Evolutionary conservation across 2,329 filamentous ascomycete genomes (phyloP).

Genomic region (Akanthomyces dipterigenus): DNA sequence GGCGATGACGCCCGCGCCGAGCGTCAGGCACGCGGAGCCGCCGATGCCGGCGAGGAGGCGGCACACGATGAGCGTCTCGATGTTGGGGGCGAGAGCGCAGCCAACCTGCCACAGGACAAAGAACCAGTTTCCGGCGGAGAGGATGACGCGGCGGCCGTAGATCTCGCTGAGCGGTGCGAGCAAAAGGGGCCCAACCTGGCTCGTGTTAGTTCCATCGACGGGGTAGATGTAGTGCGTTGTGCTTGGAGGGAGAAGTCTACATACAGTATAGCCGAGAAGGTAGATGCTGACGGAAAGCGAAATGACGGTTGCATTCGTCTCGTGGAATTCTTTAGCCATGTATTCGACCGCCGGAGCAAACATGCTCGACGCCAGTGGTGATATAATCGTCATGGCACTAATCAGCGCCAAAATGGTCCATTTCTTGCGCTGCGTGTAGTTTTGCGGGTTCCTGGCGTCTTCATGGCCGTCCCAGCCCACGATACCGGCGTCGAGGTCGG

Average conservation of each 20-base stretch:
- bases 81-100: constrained; percentile 47
- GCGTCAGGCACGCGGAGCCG: constrained; percentile 57
- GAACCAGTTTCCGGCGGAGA: constrained; percentile 38
- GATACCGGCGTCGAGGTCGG: constrained; percentile 7
- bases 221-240: neutral
- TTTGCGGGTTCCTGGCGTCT: constrained; percentile 55
- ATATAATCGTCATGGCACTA: constrained; percentile 25
- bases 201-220: neutral
- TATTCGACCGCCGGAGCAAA: constrained; percentile 13
- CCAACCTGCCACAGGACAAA: constrained; percentile 44
- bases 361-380: constrained; percentile 14
- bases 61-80: constrained; percentile 55
- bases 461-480: constrained; percentile 54
- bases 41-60: constrained; percentile 57
- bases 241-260: neutral
- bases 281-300: neutral
- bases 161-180: neutral
- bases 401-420: constrained; percentile 22
- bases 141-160: constrained; percentile 16
- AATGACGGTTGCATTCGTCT: constrained; percentile 2
- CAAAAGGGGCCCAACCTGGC: constrained; percentile 1
- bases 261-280: neutral
- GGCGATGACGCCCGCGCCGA: constrained; percentile 58
- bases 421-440: constrained; percentile 49
- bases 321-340: constrained; percentile 15